phyloP scores from a whole-genome alignment of 257 asterid genomes.

The Jacaranda copaia region DNA sequence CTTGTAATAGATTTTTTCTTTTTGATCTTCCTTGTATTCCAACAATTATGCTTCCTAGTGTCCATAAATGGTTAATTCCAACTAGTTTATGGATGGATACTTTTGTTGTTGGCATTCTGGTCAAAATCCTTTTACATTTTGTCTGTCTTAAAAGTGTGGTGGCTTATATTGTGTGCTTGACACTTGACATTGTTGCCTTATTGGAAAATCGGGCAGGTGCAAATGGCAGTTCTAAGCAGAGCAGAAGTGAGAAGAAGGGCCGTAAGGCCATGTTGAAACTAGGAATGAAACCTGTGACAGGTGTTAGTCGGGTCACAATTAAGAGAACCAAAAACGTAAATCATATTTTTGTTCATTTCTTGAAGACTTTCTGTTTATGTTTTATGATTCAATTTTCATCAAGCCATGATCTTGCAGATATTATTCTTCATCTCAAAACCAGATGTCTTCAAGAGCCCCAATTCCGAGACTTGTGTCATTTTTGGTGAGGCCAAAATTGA shows the following conservation, averaged over 20 bases:
- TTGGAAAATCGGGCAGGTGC: constrained; percentile 22
- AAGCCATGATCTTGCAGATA: constrained; percentile 30
- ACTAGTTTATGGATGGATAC: background rate
- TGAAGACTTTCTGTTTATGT: background rate
- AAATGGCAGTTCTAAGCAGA: constrained; percentile 41
- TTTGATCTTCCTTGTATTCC: background rate
- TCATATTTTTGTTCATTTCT: background rate
- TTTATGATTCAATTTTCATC: background rate
- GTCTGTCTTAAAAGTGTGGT: background rate
- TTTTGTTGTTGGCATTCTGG: background rate
- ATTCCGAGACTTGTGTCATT: constrained; percentile 43
- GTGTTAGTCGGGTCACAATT: constrained; percentile 43
- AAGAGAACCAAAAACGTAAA: constrained; percentile 42
- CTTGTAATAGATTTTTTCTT: background rate
- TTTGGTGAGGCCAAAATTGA: constrained; percentile 50
- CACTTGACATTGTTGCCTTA: background rate
- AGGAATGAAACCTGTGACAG: constrained; percentile 43
- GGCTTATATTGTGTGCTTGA: background rate
- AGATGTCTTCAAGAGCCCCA: constrained; percentile 49
- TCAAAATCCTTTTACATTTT: background rate
- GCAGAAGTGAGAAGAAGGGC: constrained; percentile 50
- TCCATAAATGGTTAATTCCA: no score
- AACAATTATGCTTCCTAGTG: background rate
- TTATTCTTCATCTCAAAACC: constrained; percentile 46
- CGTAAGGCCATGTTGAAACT: constrained; percentile 50